Evolutionary conservation across 306 rosid genomes (phyloP).

Genomic region (Pyrus pyrifolia): DNA sequence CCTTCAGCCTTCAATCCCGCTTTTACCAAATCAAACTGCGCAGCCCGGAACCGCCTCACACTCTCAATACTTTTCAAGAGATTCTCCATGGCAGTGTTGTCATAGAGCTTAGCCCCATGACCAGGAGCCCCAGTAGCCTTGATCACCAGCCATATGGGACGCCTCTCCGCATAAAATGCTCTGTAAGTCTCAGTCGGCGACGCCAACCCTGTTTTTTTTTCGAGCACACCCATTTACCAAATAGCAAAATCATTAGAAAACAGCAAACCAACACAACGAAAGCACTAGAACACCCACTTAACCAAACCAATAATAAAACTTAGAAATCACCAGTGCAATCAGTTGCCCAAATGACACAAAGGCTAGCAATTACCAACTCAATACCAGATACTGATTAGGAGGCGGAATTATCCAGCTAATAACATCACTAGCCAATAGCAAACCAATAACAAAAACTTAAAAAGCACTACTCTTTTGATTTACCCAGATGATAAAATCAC

Average conservation of each 20-base stretch:
- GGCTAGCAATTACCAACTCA: background rate
- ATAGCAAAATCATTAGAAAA: background rate
- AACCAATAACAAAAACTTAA: background rate
- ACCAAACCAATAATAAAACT: background rate
- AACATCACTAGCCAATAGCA: background rate
- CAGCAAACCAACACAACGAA: background rate
- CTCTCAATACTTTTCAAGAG: slow-evolving; percentile 76
- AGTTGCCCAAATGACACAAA: background rate
- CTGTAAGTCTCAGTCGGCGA: slow-evolving; percentile 58
- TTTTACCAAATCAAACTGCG: slow-evolving; percentile 80
- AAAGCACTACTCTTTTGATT: background rate
- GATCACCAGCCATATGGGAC: slow-evolving; percentile 81
- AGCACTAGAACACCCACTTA: background rate
- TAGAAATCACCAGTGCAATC: background rate
- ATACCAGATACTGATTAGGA: background rate
- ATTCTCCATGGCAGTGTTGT: slow-evolving; percentile 89
- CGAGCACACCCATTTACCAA: background rate
- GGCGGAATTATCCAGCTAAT: background rate
- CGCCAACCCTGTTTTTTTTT: slow-evolving; percentile 50
- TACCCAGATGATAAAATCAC: background rate
- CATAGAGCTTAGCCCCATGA: slow-evolving; percentile 92
- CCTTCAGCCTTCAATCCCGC: slow-evolving; percentile 77
- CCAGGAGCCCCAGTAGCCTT: slow-evolving; percentile 88
- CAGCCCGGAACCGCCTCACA: slow-evolving; percentile 67
- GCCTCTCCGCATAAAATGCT: slow-evolving; percentile 72